A percentile compares a stretch with the other conserved stretches of the same genome.
phyloP scores from a whole-genome alignment of 2,329 filamentous ascomycete genomes.

The Arthrobotrys conoides region DNA sequence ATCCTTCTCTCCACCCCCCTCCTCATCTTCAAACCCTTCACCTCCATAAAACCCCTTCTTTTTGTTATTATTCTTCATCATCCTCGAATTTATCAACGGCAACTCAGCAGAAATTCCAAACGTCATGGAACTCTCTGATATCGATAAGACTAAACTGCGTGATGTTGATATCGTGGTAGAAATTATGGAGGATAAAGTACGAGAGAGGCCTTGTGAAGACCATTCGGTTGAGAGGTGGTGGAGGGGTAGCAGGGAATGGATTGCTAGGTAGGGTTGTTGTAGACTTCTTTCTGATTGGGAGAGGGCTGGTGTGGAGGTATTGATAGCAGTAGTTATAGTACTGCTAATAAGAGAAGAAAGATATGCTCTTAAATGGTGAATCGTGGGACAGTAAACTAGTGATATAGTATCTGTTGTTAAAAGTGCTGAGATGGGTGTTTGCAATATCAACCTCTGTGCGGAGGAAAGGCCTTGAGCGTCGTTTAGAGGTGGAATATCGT shows the following conservation, averaged over 20 bases:
- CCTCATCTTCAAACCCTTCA: constrained; percentile 25
- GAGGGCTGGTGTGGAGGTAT: background rate
- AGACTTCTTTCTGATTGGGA: background rate
- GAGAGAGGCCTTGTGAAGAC: constrained; percentile 54
- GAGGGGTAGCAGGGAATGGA: constrained; percentile 41
- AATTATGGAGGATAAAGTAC: constrained; percentile 35
- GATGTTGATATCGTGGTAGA: constrained; percentile 15
- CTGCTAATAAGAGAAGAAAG: constrained; percentile 32
- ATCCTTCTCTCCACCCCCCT: constrained; percentile 27
- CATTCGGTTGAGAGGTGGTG: constrained; percentile 57
- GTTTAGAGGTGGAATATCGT: constrained; percentile 27
- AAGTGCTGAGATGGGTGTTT: constrained; percentile 40
- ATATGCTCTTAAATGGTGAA: constrained; percentile 55
- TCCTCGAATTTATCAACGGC: constrained; percentile 46
- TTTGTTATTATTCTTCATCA: constrained; percentile 58
- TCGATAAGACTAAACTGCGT: constrained; percentile 24
- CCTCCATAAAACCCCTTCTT: constrained; percentile 7
- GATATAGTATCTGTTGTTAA: constrained; percentile 43
- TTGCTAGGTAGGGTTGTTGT: constrained; percentile 38
- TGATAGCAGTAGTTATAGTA: background rate
- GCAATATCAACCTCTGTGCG: constrained; percentile 22
- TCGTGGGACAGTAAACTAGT: constrained; percentile 51
- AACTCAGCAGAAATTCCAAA: constrained; percentile 44
- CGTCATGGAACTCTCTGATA: constrained; percentile 25
- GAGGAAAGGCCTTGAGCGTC: background rate